Base-by-base conservation (phyloP, 208 protist genomes). In the Herpetomonas samuelpessoai region DNA sequence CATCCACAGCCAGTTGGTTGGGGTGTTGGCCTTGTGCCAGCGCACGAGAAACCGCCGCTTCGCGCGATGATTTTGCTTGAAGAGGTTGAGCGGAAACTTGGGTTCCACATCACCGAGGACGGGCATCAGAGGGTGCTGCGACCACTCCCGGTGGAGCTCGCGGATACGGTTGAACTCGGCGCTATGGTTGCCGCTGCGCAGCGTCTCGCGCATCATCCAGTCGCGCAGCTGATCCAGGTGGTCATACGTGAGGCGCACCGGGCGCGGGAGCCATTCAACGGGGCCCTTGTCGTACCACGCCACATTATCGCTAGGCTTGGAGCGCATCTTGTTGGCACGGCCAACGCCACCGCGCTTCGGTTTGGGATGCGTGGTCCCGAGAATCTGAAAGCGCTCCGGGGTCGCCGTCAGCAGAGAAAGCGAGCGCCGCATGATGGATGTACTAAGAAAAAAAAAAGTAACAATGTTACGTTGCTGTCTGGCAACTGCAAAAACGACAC, bases 1-100 rank as follows among this genome's bases (percentile, higher is more conserved):
- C 76, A 91, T 77, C 86, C 89, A 95, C 62, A 93, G 65, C 90
- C 90, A 96, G 46, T 92, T 73, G 28, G 69, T 65, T 0, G 90
- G 90, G 24, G 74, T 87, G 62, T 96, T 96, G 12, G 90, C 90
- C 73, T 96, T 96, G 67, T 96, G 90, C 90, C 90, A 96, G 12
- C 90, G 83, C 35, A 88, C 60, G 7, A 93, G 65, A 63, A 96
- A 96, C 48, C 87, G 76, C 26, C 59, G 65, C 66, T 89, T 88
- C 12, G 90, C 90, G 22, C 75, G 65, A 65, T 96, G 90, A 64
- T 93, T 93, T 56, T 94, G 84, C 65, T 96, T 96, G 71, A 86
- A 96, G 28, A 96, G 47, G 61, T 93, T 93, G 29, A 88, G 71
- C 38, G 90, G 90, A 30, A 96, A 96, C 68, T 88, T 90, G 12